These are phyloP conservation scores for Dactylellina leptospora DNA, from an alignment of 2,329 filamentous ascomycete species.

Conservation along the genomic window DNA sequence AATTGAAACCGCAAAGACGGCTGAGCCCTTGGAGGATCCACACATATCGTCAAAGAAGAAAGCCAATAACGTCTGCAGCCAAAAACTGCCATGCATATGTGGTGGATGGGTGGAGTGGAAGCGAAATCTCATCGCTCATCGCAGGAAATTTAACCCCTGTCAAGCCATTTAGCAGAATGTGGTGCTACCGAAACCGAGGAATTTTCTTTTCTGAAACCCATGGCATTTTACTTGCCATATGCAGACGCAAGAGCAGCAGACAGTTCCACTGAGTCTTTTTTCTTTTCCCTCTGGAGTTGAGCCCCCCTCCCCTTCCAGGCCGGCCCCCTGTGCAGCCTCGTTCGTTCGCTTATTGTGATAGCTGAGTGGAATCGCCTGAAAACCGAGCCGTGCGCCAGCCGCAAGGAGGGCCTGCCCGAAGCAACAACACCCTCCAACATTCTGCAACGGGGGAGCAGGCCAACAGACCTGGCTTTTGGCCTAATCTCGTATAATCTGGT, in stretches of 20 bases:
- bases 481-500: slow-evolving; percentile 29
- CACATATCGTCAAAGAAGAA: slow-evolving; percentile 27
- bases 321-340: slow-evolving; percentile 44
- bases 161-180: slow-evolving; percentile 25
- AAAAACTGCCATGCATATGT: slow-evolving; percentile 48
- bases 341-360: slow-evolving; percentile 50
- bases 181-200: slow-evolving; percentile 28
- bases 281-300: slow-evolving; percentile 8
- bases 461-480: slow-evolving; percentile 26
- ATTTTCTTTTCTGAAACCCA: slow-evolving; percentile 41
- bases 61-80: slow-evolving; percentile 35
- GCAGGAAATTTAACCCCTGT: slow-evolving; percentile 35
- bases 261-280: slow-evolving; percentile 45
- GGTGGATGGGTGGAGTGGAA: slow-evolving; percentile 8
- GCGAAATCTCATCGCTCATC: slow-evolving; percentile 45
- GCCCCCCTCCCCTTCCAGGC: slow-evolving; percentile 7
- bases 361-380: slow-evolving; percentile 51
- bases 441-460: slow-evolving; percentile 20
- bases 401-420: slow-evolving; percentile 40
- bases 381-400: slow-evolving; percentile 51
- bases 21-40: slow-evolving; percentile 39
- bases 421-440: slow-evolving; percentile 27
- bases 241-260: slow-evolving; percentile 20
- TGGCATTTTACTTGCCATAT: slow-evolving; percentile 31
- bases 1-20: slow-evolving; percentile 42